Conservation (phyloP, 257 asterid species). For the Leptodermis oblonga region DNA sequence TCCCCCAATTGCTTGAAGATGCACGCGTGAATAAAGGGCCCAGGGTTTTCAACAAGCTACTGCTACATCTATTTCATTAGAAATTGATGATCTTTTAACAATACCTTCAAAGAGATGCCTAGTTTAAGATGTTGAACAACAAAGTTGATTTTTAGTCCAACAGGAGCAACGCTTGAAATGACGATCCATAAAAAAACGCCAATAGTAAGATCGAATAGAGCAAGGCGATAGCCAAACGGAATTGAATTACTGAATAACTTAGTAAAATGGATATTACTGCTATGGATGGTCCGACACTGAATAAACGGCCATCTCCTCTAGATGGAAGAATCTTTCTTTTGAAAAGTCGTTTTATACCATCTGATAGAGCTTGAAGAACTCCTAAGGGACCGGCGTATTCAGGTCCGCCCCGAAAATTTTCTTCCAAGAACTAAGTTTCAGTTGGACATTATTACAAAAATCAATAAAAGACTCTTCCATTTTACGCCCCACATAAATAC, state of each 20-base stretch:
- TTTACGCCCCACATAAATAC: too few species aligned
- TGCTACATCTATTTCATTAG: neutral
- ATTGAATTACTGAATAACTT: neutral
- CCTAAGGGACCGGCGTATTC: neutral
- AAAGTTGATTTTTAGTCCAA: neutral
- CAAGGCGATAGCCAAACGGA: neutral
- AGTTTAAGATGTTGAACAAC: neutral
- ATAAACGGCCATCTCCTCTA: neutral
- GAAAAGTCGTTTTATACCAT: neutral
- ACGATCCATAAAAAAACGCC: neutral
- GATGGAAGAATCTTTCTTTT: neutral
- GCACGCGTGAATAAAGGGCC: too few species aligned
- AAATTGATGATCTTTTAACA: neutral
- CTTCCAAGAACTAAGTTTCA: too few species aligned
- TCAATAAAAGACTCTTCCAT: too few species aligned
- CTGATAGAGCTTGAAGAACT: neutral
- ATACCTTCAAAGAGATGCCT: neutral
- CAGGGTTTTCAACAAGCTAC: neutral
- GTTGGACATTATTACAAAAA: too few species aligned
- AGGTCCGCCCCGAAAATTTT: too few species aligned
- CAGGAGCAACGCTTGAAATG: slow-evolving; percentile 4
- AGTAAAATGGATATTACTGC: neutral
- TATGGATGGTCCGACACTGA: neutral
- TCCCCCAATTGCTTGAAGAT: too few species aligned
- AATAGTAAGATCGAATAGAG: neutral